These are phyloP conservation scores for Calonectria honghensis DNA, from an alignment of 2,329 filamentous ascomycete genomes.

Conservation along the genomic window DNA sequence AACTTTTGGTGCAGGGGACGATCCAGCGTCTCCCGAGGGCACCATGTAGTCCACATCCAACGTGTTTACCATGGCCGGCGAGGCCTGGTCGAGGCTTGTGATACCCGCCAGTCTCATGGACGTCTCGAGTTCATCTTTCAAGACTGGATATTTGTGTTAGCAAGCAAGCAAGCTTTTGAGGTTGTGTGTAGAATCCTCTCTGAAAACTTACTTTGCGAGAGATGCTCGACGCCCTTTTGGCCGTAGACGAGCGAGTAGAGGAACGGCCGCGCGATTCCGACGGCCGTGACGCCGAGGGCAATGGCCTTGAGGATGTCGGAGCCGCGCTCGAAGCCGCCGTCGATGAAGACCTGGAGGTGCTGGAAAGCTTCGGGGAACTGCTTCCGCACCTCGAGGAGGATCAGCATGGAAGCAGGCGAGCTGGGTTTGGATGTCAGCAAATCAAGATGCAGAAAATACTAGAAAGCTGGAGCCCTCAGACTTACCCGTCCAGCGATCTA, in stretches of 20 bases:
- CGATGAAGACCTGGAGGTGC: conserved; percentile 71
- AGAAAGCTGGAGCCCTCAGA: not conserved
- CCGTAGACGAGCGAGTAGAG: conserved; percentile 73
- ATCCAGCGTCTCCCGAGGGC: conserved; percentile 43
- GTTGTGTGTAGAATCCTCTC: fast-evolving
- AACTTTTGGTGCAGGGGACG: conserved; percentile 14
- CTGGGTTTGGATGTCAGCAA: conserved; percentile 34
- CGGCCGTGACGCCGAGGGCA: conserved; percentile 71
- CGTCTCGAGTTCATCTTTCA: conserved; percentile 57
- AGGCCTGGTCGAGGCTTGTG: conserved; percentile 55
- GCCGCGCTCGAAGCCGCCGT: conserved; percentile 72
- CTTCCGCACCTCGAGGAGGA: conserved; percentile 70
- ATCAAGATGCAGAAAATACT: not conserved
- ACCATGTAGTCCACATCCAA: conserved; percentile 58
- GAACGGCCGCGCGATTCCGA: conserved; percentile 72
- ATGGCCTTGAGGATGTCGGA: conserved; percentile 74
- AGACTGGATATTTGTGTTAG: conserved; percentile 41
- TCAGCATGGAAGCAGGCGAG: conserved; percentile 68
- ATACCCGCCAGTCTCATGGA: conserved; percentile 57
- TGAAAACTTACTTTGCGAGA: conserved; percentile 70
- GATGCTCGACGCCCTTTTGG: conserved; percentile 72
- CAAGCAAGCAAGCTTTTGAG: no score
- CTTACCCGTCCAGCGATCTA: conserved; percentile 70
- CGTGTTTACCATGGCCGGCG: conserved; percentile 56
- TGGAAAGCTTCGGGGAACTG: conserved; percentile 69